phyloP scores from a whole-genome alignment of 2,329 filamentous ascomycete genomes.

The Aureobasidium pullulans region DNA sequence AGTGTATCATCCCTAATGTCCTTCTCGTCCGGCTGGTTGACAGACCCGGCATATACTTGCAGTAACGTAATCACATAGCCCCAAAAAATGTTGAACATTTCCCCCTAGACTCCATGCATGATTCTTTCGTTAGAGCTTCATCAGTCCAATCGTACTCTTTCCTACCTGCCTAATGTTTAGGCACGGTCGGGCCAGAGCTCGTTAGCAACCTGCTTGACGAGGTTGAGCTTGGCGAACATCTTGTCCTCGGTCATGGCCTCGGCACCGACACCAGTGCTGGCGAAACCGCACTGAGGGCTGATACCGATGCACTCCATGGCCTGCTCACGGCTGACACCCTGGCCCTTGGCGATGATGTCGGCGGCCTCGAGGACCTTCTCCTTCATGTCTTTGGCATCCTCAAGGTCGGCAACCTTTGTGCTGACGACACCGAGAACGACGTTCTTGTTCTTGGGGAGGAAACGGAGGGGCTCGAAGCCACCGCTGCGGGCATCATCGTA shows the following conservation, averaged over 20 bases:
- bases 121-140: constrained; percentile 13
- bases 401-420: constrained; percentile 31
- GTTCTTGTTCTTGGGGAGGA: constrained; percentile 32
- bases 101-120: constrained; percentile 7
- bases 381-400: constrained; percentile 29
- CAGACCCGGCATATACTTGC: constrained; percentile 2
- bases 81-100: constrained; percentile 13
- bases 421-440: constrained; percentile 33
- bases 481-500: constrained; percentile 32
- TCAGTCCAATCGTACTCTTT: not conserved
- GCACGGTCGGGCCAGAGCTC: constrained; percentile 30
- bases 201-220: constrained; percentile 30
- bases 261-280: constrained; percentile 29
- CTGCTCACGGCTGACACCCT: constrained; percentile 28
- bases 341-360: constrained; percentile 31
- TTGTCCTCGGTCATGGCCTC: constrained; percentile 32
- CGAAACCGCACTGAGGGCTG: constrained; percentile 32
- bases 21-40: constrained; percentile 12
- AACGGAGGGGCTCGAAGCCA: constrained; percentile 32
- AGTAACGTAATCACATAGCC: constrained; percentile 2
- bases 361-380: constrained; percentile 28
- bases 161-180: constrained; percentile 13
- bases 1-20: not conserved
- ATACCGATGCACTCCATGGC: constrained; percentile 32
- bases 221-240: constrained; percentile 32